Percentiles rank a stretch among this genome's conserved stretches.
Evolutionary conservation across 257 asterid genomes (phyloP).

Genomic region (Nicotiana benthamiana): DNA sequence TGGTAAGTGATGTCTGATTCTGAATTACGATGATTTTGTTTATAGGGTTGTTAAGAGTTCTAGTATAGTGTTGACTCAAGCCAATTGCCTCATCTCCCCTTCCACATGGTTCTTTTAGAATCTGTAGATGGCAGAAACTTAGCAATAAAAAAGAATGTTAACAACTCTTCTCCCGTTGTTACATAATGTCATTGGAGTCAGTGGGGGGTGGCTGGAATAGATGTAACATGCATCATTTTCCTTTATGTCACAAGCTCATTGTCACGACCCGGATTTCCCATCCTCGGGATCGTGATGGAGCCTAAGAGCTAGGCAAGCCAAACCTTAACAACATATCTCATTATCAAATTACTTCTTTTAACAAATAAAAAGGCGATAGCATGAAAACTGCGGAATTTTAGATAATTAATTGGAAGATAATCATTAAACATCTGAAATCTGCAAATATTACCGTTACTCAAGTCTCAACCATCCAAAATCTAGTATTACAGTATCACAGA

Average conservation of each 20-base stretch:
- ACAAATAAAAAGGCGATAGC: too few species aligned
- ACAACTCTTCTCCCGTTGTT: not conserved
- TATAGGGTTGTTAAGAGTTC: not conserved
- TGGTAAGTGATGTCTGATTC: slow-evolving; percentile 29
- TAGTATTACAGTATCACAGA: too few species aligned
- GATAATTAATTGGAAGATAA: too few species aligned
- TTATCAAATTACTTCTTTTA: too few species aligned
- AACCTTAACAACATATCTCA: too few species aligned
- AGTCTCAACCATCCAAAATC: too few species aligned
- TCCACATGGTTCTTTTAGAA: not conserved
- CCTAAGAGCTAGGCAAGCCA: too few species aligned
- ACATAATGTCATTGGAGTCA: not conserved
- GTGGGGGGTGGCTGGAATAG: not conserved
- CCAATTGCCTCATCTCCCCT: not conserved
- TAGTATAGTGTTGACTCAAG: not conserved
- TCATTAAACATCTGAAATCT: too few species aligned
- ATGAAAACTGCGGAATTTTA: too few species aligned
- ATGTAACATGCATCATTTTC: not conserved
- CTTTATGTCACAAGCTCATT: not conserved
- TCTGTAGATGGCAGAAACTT: not conserved
- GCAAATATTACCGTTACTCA: too few species aligned
- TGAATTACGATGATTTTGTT: not conserved
- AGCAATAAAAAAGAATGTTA: not conserved
- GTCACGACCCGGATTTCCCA: too few species aligned
- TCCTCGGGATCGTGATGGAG: too few species aligned